phyloP scores from a whole-genome alignment of 192 early-diverging fungal species.

The Paraglomus occultum region DNA sequence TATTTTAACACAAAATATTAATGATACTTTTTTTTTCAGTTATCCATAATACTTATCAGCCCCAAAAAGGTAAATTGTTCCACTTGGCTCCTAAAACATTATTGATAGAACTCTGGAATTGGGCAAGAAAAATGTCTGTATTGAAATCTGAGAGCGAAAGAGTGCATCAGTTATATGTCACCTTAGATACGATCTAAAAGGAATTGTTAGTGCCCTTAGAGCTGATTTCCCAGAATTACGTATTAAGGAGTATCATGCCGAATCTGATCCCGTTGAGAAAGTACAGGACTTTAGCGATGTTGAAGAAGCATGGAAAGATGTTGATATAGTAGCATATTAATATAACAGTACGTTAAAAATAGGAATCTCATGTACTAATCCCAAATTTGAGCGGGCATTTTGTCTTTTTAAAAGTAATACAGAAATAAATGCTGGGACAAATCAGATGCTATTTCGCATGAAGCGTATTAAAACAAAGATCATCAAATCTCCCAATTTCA shows the following conservation, averaged over 20 bases:
- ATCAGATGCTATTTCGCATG: constrained; percentile 17
- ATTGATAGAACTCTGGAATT: constrained; percentile 17
- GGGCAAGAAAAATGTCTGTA: constrained; percentile 15
- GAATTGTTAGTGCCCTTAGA: background rate
- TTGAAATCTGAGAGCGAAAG: constrained; percentile 10
- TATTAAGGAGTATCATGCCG: constrained; percentile 9
- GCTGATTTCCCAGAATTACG: background rate
- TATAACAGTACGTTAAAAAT: background rate
- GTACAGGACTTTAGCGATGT: constrained; percentile 6
- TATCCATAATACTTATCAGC: constrained; percentile 12
- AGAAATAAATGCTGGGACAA: constrained; percentile 15
- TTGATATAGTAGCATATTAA: background rate
- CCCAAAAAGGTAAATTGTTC: background rate
- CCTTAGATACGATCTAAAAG: too few species aligned
- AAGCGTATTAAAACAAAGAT: background rate
- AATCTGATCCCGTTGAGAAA: background rate
- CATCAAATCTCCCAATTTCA: too few species aligned
- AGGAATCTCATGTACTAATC: constrained; percentile 4
- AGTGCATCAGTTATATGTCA: background rate
- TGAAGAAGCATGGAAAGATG: background rate
- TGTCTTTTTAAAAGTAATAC: constrained; percentile 16
- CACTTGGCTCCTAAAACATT: background rate
- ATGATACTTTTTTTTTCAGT: constrained; percentile 25
- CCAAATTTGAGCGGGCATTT: constrained; percentile 5
- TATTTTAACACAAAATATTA: background rate